Evolutionary conservation across 1,139 yeast genomes (phyloP), one percentile per base, ranked within the genome.

Genomic region (Blastobotrys indianensis): DNA sequence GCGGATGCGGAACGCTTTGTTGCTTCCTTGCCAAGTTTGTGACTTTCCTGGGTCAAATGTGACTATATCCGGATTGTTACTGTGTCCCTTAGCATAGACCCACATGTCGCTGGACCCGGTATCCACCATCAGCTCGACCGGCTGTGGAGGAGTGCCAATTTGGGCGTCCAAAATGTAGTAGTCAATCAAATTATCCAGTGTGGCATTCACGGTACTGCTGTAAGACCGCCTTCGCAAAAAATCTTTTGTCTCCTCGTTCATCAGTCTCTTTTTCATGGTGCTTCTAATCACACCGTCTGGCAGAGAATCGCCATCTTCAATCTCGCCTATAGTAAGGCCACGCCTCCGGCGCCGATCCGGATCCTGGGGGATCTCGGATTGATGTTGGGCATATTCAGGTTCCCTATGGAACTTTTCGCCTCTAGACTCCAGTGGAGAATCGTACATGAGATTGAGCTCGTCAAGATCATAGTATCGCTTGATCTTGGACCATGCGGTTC

Each of bases 51-150:
- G 39, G 17, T 51, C 48, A 39, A 45, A 54, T 54, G 29, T 48
- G 46, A 30, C 41, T 42, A 20, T 37, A 8, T 30, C 4, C 15
- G 30, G 20, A 9, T 36, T 39, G 3, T 31, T 15, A 10, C 44
- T 23, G 4, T 32, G 28, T 2, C 37, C 56, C 56, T 53, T 59
- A 28, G 65, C 65, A 51, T 60, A 59, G 29, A 73, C 63, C 76
- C 76, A 72, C 46, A 71, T 55, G 51, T 72, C 76, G 33, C 72
- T 59, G 8, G 75, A 69, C 10, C 76, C 76, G 2, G 77, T 73
- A 53, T 73, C 77, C 15, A 73, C 57, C 37, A 72, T 57, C 20
- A 70, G 69, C 20, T 56, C 54, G 28, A 68, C 63, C 23, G 51
- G 44, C 51, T 70, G 73, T 2, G 61, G 53, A 4, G 74, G 72